These are phyloP conservation scores for Xylaria flabelliformis DNA, from an alignment of 495 filamentous ascomycete genomes.

Conservation along the genomic window DNA sequence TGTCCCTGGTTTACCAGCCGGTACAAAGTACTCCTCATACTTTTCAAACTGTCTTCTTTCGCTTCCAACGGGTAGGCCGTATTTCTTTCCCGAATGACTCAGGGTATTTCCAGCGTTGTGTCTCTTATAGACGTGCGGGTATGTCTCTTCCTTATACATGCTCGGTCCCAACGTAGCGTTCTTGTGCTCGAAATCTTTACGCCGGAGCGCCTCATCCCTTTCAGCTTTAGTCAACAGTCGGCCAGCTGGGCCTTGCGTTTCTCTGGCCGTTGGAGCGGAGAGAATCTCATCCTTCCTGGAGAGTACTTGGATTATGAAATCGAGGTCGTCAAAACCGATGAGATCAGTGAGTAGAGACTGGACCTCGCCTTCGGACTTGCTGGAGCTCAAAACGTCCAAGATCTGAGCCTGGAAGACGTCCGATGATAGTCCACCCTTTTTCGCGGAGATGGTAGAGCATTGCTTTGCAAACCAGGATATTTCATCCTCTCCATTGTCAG, in stretches of 20 bases:
- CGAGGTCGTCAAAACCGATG: conserved; percentile 88
- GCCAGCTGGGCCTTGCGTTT: conserved; percentile 57
- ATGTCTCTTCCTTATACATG: conserved; percentile 67
- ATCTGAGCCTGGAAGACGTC: conserved; percentile 73
- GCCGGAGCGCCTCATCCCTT: conserved; percentile 74
- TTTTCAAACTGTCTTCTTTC: conserved; percentile 61
- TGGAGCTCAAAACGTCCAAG: conserved; percentile 67
- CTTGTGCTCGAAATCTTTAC: conserved; percentile 84
- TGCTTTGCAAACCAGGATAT: conserved; percentile 68
- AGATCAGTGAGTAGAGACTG: conserved; percentile 91
- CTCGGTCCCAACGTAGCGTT: conserved; percentile 67
- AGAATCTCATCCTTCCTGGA: conserved; percentile 70
- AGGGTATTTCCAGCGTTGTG: conserved; percentile 85
- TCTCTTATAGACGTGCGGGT: conserved; percentile 90
- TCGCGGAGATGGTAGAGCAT: conserved; percentile 65
- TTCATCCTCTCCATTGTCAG: conserved; percentile 37
- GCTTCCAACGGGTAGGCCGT: conserved; percentile 72
- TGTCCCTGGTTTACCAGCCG: conserved; percentile 79
- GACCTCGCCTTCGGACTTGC: conserved; percentile 76
- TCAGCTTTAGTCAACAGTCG: conserved; percentile 76
- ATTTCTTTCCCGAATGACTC: conserved; percentile 75
- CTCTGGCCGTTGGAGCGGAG: conserved; percentile 41
- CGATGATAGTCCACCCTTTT: conserved; percentile 66
- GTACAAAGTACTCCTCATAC: conserved; percentile 88
- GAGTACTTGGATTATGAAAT: conserved; percentile 85